Evolutionary conservation across 2,329 filamentous ascomycete species (phyloP).

Genomic region (Fusarium fujikuroi): DNA sequence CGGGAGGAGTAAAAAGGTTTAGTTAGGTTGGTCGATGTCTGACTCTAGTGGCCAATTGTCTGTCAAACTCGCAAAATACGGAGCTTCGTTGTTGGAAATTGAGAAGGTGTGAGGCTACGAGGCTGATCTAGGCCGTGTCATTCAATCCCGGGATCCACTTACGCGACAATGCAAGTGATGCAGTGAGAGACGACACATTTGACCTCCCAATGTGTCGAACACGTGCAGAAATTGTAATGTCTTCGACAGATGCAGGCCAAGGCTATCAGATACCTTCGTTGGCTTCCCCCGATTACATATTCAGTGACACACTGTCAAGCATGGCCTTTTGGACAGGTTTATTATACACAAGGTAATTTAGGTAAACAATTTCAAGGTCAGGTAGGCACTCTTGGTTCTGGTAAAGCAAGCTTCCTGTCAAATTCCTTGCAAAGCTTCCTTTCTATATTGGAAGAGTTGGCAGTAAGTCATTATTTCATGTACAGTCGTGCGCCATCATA

Average conservation of each 20-base stretch:
- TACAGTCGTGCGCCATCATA: constrained; percentile 6
- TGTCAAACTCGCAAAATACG: constrained; percentile 29
- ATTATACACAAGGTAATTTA: not conserved
- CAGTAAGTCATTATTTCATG: constrained; percentile 28
- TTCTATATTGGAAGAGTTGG: not conserved
- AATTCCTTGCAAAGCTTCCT: not conserved
- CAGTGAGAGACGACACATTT: not conserved
- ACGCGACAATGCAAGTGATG: constrained; percentile 1
- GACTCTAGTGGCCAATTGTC: constrained; percentile 44
- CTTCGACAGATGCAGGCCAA: not conserved
- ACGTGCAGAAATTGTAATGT: not conserved
- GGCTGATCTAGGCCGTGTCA: constrained; percentile 47
- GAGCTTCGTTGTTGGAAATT: constrained; percentile 38
- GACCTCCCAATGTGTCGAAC: not conserved
- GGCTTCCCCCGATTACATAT: not conserved
- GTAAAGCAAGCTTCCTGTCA: not conserved
- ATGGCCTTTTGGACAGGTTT: not conserved
- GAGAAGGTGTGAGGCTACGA: constrained; percentile 50
- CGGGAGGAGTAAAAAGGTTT: constrained; percentile 7
- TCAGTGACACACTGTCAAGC: not conserved
- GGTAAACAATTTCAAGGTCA: not conserved
- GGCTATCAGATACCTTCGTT: not conserved
- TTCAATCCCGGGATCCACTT: constrained; percentile 38
- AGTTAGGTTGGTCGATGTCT: constrained; percentile 13
- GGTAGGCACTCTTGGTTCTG: not conserved